Conservation (phyloP, 805 yeast species). For the Metschnikowia cerradonensis region DNA sequence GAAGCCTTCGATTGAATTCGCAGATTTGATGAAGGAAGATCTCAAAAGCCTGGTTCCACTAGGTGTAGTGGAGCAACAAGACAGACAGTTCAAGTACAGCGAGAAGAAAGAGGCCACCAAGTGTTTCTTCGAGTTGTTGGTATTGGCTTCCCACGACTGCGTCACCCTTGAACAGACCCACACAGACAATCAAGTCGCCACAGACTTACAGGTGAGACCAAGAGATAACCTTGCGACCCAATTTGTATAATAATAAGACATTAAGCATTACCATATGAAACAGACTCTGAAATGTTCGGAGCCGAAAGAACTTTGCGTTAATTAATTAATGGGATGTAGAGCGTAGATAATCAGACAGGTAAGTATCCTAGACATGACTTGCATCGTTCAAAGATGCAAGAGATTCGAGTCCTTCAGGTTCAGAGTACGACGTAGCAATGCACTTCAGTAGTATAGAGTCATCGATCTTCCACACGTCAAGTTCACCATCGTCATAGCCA, state of each 20-base stretch:
- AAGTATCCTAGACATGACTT: not conserved
- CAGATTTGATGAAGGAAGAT: conserved; percentile 40
- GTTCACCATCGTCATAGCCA: conserved; percentile 14
- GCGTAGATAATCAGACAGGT: no score
- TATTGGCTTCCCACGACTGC: conserved; percentile 74
- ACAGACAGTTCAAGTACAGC: conserved; percentile 22
- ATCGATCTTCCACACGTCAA: conserved; percentile 12
- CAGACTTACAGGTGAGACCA: conserved; percentile 50
- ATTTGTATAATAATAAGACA: conserved; percentile 12
- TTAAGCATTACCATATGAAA: not conserved
- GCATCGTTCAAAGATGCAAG: not conserved
- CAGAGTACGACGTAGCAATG: not conserved
- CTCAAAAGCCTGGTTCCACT: conserved; percentile 15
- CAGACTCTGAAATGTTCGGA: no score
- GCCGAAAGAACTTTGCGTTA: not conserved
- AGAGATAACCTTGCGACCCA: conserved; percentile 35
- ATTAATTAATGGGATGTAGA: no score
- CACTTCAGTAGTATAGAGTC: conserved; percentile 8
- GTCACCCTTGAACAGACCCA: conserved; percentile 54
- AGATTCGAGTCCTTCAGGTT: not conserved
- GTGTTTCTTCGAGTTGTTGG: conserved; percentile 77
- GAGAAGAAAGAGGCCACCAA: conserved; percentile 60
- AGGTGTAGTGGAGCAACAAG: conserved; percentile 17
- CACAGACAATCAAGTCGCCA: conserved; percentile 42
- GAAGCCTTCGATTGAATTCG: conserved; percentile 25